Base-by-base conservation (phyloP, 1,139 yeast species). In the Nakaseomyces sp. region DNA sequence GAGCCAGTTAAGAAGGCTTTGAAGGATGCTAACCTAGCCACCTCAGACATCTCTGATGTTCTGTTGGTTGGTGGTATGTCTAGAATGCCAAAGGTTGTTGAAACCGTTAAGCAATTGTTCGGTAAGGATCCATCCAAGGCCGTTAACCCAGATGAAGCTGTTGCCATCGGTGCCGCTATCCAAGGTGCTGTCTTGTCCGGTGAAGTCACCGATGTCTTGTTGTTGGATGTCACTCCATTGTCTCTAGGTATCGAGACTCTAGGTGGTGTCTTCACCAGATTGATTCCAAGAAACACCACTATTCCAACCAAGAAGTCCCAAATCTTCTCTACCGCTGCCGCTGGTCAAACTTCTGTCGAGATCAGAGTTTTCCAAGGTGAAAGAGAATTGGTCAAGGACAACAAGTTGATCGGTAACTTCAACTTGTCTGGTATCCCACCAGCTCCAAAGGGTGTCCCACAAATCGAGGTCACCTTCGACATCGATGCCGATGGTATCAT, bases 41-140 rank as follows among this genome's bases (percentile, higher is more conserved):
- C 95, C 47, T 82, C 93, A 50, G 93, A 85, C 61, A 74, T 91
- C 61, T 81, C 94, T 59, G 98, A 91, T 72, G 97, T 91, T 59
- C 83, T 91, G 65, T 77, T 91, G 57, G 99, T 91, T 58, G 99
- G 99, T 79, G 99, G 99, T 81, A 91, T 89, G 98, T 84, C 97
- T 52, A 87, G 99, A 77, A 91, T 91, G 98, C 99, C 99, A 72
- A 93, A 91, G 82, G 97, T 91, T 66, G 76, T 87, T 54, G 96
- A 88, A 68, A 89, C 97, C 61, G 98, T 91, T 67, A 89, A 88
- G 75, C 69, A 77, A 54, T 75, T 91, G 61, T 91, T 91, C 70
- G 93, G 93, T 67, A 86, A 79, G 71, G 96, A 91, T 65, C 96
- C 98, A 64, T 86, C 95, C 56, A 93, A 91, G 79, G 89, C 96